phyloP scores from a whole-genome alignment of 2,329 filamentous ascomycete species.

The Claviceps fusiformis region DNA sequence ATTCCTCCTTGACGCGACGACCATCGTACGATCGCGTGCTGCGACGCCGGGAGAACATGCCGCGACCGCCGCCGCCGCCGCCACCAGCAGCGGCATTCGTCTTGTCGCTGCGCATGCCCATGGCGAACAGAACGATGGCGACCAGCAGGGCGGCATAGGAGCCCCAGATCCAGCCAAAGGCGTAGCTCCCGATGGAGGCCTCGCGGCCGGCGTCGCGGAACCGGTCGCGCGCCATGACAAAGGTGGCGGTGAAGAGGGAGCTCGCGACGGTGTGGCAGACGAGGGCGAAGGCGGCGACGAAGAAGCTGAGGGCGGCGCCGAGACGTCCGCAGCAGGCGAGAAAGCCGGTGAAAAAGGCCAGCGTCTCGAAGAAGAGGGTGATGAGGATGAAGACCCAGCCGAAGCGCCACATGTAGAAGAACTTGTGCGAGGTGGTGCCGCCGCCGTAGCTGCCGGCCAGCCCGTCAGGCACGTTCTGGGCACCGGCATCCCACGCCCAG shows the following conservation, averaged over 20 bases:
- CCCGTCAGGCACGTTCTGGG: slow-evolving; percentile 27
- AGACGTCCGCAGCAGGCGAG: slow-evolving; percentile 59
- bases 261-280: slow-evolving; percentile 56
- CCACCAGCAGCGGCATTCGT: slow-evolving; percentile 11
- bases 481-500: slow-evolving; percentile 49
- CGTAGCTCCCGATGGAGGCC: slow-evolving; percentile 51
- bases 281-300: slow-evolving; percentile 45
- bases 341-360: slow-evolving; percentile 54
- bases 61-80: slow-evolving; percentile 10
- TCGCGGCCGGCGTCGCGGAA: slow-evolving; percentile 43
- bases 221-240: slow-evolving; percentile 54
- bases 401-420: slow-evolving; percentile 80
- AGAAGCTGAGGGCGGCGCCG: slow-evolving; percentile 51
- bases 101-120: slow-evolving; percentile 41
- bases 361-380: slow-evolving; percentile 61
- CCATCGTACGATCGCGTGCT: slow-evolving; percentile 28
- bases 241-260: slow-evolving; percentile 60
- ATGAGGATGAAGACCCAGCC: slow-evolving; percentile 87
- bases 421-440: slow-evolving; percentile 42
- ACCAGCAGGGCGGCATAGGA: slow-evolving; percentile 53
- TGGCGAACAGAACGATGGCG: slow-evolving; percentile 52
- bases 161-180: slow-evolving; percentile 67
- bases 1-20: slow-evolving; percentile 57
- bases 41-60: slow-evolving; percentile 16
- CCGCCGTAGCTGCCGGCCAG: slow-evolving; percentile 39